Conservation (phyloP, 257 asterid species). For the Solanum sejunctum region DNA sequence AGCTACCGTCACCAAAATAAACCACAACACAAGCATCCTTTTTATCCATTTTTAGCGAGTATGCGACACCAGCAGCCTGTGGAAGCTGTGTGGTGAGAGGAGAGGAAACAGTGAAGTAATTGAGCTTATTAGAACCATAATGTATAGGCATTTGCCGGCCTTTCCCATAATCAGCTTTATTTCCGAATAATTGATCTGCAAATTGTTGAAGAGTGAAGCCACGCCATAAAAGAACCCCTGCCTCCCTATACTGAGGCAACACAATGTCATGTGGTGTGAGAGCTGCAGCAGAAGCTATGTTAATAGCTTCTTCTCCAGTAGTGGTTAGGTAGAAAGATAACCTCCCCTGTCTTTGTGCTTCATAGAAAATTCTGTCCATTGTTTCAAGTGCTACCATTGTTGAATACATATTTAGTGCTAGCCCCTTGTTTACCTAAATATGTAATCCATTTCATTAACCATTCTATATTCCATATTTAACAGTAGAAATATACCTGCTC, state of each 20-base stretch:
- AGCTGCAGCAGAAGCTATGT: constrained; percentile 84
- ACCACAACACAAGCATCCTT: constrained; percentile 76
- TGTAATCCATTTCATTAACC: too few relatives aligned
- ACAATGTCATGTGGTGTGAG: constrained; percentile 40
- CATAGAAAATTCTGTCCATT: constrained; percentile 64
- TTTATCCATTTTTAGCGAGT: constrained; percentile 76
- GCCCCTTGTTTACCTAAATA: constrained; percentile 38
- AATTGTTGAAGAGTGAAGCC: constrained; percentile 73
- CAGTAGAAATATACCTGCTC: constrained; percentile 32
- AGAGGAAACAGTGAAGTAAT: constrained; percentile 65
- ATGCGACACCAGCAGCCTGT: constrained; percentile 94
- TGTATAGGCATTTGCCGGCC: constrained; percentile 96
- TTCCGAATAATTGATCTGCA: constrained; percentile 70
- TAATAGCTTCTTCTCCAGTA: constrained; percentile 76
- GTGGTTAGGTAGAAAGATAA: constrained; percentile 68
- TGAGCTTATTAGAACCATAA: constrained; percentile 63
- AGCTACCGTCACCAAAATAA: constrained; percentile 72
- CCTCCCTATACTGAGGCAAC: constrained; percentile 65
- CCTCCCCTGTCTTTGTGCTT: constrained; percentile 88
- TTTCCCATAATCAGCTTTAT: constrained; percentile 51
- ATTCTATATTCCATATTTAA: background rate
- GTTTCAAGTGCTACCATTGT: constrained; percentile 63
- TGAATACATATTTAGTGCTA: constrained; percentile 52
- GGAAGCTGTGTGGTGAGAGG: constrained; percentile 91
- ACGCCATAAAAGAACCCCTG: constrained; percentile 83